These are phyloP conservation scores for Dictyostelium firmibasis DNA, from an alignment of 78 protist species.

Conservation along the genomic window DNA sequence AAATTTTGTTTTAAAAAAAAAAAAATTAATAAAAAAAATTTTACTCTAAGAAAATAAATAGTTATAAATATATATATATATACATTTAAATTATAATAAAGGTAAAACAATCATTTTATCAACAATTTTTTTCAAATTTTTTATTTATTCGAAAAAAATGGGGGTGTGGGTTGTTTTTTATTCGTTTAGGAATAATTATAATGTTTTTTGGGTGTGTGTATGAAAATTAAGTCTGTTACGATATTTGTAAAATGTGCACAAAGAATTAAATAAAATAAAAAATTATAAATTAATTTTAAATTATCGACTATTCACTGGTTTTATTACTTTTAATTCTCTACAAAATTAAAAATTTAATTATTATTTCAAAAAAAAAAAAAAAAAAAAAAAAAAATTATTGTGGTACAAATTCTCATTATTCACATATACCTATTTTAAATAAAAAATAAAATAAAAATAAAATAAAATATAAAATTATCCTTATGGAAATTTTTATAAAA, in stretches of 20 bases:
- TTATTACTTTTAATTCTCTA: neutral
- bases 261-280: neutral
- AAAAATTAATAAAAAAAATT: neutral
- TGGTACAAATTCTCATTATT: neutral
- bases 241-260: neutral
- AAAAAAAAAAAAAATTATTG: neutral
- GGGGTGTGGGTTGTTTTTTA: neutral
- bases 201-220: neutral
- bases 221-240: neutral
- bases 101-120: neutral
- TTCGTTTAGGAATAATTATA: neutral
- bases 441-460: neutral
- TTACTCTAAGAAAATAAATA: no score
- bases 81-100: no score
- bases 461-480: neutral
- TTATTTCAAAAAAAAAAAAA: neutral
- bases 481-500: neutral
- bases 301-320: neutral
- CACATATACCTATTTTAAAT: neutral
- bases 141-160: neutral
- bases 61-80: no score
- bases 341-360: neutral
- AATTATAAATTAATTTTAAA: neutral
- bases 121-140: neutral
- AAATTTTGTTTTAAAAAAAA: neutral